Evolutionary conservation across 108 stramenopile genomes (phyloP).

Genomic region (Nitzschia sp.): DNA sequence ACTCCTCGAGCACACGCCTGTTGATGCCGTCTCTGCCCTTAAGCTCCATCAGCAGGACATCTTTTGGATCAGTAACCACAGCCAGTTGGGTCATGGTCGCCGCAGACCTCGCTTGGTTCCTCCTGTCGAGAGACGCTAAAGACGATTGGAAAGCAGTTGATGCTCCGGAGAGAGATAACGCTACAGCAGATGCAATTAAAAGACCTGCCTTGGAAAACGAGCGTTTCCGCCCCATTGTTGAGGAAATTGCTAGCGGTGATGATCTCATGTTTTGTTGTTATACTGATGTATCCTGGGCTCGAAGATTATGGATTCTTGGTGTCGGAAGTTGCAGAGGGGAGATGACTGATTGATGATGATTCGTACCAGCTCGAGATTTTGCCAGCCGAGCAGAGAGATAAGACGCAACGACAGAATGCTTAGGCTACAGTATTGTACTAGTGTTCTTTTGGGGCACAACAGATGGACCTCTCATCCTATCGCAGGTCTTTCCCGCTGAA

Average conservation of each 20-base stretch:
- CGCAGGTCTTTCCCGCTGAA: not conserved
- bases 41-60: not conserved
- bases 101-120: not conserved
- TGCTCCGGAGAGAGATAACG: not conserved
- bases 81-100: not conserved
- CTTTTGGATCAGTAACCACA: slow-evolving; percentile 13
- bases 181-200: slow-evolving; percentile 1
- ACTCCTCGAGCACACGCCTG: slow-evolving; percentile 13
- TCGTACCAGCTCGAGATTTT: too few relatives aligned
- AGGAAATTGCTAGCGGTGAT: not conserved
- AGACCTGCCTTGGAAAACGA: not conserved
- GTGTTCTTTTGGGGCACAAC: not conserved
- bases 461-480: not conserved
- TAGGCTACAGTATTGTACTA: too few relatives aligned
- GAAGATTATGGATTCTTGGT: too few relatives aligned
- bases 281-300: too few relatives aligned
- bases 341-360: too few relatives aligned
- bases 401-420: too few relatives aligned
- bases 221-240: not conserved
- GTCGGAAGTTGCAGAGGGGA: too few relatives aligned
- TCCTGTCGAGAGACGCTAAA: not conserved
- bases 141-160: not conserved
- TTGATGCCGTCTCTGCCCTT: slow-evolving; percentile 2
- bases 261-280: not conserved
- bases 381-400: too few relatives aligned